Percentiles rank a stretch among this genome's conserved stretches.
Conservation (phyloP, 306 rosid genomes). For the Purshia tridentata region DNA sequence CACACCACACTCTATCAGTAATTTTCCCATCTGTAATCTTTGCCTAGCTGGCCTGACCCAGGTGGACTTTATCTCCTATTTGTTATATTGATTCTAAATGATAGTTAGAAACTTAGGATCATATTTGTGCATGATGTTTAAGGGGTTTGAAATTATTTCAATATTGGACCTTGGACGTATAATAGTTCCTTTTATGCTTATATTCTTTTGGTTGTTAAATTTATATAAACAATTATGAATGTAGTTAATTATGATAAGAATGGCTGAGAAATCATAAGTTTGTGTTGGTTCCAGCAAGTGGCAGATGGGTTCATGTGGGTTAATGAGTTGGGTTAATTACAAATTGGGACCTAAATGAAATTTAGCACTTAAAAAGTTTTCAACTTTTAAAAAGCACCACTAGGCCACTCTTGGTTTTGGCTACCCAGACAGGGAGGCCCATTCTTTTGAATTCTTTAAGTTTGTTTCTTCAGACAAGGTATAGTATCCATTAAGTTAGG, state of each 20-base stretch:
- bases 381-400: conserved; percentile 48
- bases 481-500: conserved; percentile 84
- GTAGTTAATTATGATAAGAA: conserved; percentile 37
- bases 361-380: conserved; percentile 38
- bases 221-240: conserved; percentile 10
- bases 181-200: too few relatives aligned
- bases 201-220: background rate
- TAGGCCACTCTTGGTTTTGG: conserved; percentile 44
- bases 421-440: conserved; percentile 72
- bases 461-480: conserved; percentile 81
- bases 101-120: background rate
- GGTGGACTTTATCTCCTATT: background rate
- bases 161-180: too few relatives aligned
- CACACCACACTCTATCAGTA: background rate
- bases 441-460: conserved; percentile 57
- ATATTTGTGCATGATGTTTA: conserved; percentile 1
- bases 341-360: conserved; percentile 36
- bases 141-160: too few relatives aligned
- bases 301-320: conserved; percentile 53
- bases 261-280: conserved; percentile 45
- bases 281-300: conserved; percentile 39
- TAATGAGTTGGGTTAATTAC: conserved; percentile 38
- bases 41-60: background rate
- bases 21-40: background rate
- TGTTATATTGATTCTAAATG: background rate